Conservation (phyloP, 108 stramenopile genomes). For the Cafeteria roenbergensis region DNA sequence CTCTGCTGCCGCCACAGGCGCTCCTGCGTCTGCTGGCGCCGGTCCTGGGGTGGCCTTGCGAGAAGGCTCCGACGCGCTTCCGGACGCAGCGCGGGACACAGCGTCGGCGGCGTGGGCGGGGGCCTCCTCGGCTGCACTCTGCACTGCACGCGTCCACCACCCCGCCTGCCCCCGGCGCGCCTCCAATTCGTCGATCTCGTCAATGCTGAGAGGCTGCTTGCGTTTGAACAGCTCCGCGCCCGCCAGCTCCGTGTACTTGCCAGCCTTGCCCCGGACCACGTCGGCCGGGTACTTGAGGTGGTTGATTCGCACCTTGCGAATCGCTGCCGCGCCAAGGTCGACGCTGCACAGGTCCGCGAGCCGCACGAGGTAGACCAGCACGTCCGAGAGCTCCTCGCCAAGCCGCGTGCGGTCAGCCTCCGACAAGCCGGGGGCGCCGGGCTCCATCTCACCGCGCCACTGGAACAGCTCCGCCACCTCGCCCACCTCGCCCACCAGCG, state of each 20-base stretch:
- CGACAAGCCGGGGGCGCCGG: conserved; percentile 8
- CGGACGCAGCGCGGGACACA: too few species aligned
- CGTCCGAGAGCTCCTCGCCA: conserved; percentile 78
- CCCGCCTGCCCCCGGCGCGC: too few species aligned
- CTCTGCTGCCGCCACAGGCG: too few species aligned
- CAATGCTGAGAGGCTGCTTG: too few species aligned
- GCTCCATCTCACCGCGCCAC: conserved; percentile 42
- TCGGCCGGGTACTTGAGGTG: conserved; percentile 22
- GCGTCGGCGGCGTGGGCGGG: too few species aligned
- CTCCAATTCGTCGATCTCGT: too few species aligned
- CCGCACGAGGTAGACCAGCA: conserved; percentile 68
- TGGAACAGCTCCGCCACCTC: conserved; percentile 77
- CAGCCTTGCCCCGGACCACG: conserved; percentile 5
- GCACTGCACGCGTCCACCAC: too few species aligned
- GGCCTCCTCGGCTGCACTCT: too few species aligned
- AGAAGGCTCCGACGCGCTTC: too few species aligned
- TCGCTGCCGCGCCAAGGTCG: conserved; percentile 11
- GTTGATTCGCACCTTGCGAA: conserved; percentile 18
- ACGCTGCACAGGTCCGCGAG: conserved; percentile 36
- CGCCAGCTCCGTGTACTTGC: conserved; percentile 23
- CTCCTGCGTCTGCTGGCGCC: too few species aligned
- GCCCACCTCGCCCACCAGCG: conserved; percentile 71
- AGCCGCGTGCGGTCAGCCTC: conserved; percentile 49
- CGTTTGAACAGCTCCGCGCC: too few species aligned
- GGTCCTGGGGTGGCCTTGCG: too few species aligned